phyloP scores from a whole-genome alignment of 208 protist genomes.

The Crithidia thermophila region DNA sequence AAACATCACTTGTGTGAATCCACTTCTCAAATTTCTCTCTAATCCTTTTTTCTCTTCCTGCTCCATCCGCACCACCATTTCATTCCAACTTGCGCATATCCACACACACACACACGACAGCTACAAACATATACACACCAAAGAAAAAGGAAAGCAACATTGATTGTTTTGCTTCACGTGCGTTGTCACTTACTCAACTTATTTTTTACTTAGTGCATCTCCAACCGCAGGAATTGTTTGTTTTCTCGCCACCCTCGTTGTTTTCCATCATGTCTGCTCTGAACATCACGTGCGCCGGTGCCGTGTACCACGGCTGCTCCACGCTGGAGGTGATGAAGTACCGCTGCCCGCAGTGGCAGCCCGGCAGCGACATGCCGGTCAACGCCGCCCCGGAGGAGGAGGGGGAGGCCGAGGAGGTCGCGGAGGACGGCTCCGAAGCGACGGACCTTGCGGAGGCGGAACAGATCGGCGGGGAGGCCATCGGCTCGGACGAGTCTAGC shows the following conservation, averaged over 20 bases:
- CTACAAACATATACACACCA: neutral
- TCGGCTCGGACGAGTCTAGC: neutral
- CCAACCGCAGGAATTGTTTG: neutral
- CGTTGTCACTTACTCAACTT: too few species aligned
- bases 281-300: conserved; percentile 70
- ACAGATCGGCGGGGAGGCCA: conserved; percentile 3
- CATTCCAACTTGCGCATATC: too few species aligned
- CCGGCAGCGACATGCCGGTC: conserved; percentile 52
- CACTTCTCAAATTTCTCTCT: too few species aligned
- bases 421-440: conserved; percentile 11
- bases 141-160: too few species aligned
- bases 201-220: neutral
- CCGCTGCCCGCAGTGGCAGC: conserved; percentile 76
- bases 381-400: conserved; percentile 33
- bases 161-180: too few species aligned
- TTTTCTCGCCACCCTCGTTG: neutral
- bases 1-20: too few species aligned
- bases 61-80: too few species aligned
- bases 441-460: conserved; percentile 11
- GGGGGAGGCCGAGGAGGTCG: conserved; percentile 24
- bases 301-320: conserved; percentile 57
- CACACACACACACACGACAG: neutral
- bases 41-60: too few species aligned
- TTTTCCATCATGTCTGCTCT: conserved; percentile 62
- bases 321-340: conserved; percentile 72